Evolutionary conservation across 192 early-diverging fungal genomes (phyloP).

Genomic region (Radiomyces spectabilis): DNA sequence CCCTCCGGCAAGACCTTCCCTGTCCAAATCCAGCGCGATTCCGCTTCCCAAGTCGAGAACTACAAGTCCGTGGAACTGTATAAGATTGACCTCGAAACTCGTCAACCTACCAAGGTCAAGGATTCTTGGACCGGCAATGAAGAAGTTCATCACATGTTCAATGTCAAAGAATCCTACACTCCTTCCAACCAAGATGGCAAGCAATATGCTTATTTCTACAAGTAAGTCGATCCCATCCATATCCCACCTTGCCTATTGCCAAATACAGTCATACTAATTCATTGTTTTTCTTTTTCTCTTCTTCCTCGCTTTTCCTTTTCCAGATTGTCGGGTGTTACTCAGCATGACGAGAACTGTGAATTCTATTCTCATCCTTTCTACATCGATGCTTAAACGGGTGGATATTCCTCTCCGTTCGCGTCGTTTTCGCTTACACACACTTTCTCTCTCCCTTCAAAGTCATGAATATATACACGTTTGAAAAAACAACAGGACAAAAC

Average conservation of each 20-base stretch:
- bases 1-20: background rate
- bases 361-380: constrained; percentile 31
- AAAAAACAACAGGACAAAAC: background rate
- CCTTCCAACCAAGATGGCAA: background rate
- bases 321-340: constrained; percentile 13
- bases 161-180: constrained; percentile 19
- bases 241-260: no score
- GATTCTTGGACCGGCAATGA: constrained; percentile 19
- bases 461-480: background rate
- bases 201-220: constrained; percentile 24
- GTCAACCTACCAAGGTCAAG: constrained; percentile 12
- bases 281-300: no score
- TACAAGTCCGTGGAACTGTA: constrained; percentile 10
- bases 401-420: background rate
- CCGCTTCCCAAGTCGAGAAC: constrained; percentile 20
- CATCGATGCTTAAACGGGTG: constrained; percentile 14
- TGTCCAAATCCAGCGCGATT: constrained; percentile 24
- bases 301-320: no score
- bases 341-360: constrained; percentile 22
- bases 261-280: no score
- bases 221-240: no score
- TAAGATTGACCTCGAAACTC: constrained; percentile 15
- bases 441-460: background rate
- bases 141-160: constrained; percentile 12
- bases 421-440: background rate